Conservation (phyloP, 495 filamentous ascomycete species). For the Aspergillus egyptiacus region DNA sequence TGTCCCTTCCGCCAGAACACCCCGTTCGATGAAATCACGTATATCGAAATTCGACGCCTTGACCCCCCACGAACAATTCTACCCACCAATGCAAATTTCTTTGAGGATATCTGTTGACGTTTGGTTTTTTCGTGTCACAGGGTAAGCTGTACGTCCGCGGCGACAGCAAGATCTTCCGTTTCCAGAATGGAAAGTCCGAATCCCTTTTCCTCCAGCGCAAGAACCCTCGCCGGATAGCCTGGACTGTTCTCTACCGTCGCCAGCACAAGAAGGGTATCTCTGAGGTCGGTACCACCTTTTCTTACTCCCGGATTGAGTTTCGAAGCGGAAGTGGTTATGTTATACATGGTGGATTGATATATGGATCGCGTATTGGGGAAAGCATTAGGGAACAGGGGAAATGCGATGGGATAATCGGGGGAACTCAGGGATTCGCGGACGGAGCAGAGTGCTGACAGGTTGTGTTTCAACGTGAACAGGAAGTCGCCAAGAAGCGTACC, state of each 20-base stretch:
- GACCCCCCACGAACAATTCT: not conserved
- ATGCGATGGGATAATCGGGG: not conserved
- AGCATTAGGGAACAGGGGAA: conserved; percentile 1
- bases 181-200: conserved; percentile 99
- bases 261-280: conserved; percentile 99
- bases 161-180: conserved; percentile 99
- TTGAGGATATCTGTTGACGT: conserved; percentile 24
- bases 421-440: not conserved
- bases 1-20: conserved; percentile 15
- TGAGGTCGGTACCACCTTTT: conserved; percentile 68
- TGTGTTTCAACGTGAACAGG: conserved; percentile 50
- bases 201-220: conserved; percentile 99
- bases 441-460: conserved; percentile 37
- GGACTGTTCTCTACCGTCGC: conserved; percentile 95
- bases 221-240: conserved; percentile 98
- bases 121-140: conserved; percentile 44
- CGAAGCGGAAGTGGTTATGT: conserved; percentile 3
- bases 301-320: conserved; percentile 18
- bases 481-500: conserved; percentile 98
- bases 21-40: conserved; percentile 8
- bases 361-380: conserved; percentile 8
- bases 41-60: not conserved
- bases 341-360: not conserved
- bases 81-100: not conserved
- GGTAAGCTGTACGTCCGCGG: conserved; percentile 98